These are phyloP conservation scores for Kodamaea derodonti DNA, from an alignment of 1,139 yeast genomes.

Conservation along the genomic window DNA sequence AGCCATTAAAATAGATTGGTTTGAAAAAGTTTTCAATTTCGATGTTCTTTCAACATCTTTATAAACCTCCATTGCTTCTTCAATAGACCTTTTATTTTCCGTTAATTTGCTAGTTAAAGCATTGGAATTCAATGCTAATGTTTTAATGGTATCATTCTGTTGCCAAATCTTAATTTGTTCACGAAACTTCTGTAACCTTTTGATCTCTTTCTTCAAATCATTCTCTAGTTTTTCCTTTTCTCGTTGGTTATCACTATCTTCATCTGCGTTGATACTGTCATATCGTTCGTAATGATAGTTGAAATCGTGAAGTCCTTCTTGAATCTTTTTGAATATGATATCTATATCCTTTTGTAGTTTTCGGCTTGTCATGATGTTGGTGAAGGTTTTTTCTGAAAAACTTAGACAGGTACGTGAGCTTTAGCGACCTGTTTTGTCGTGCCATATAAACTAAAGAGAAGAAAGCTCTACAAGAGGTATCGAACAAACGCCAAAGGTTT, in stretches of 20 bases:
- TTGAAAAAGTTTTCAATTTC: conserved; percentile 45
- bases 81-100: conserved; percentile 41
- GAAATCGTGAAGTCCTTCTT: conserved; percentile 27
- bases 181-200: conserved; percentile 25
- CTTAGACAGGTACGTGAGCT: too few relatives aligned
- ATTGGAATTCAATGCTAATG: conserved; percentile 12
- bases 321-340: conserved; percentile 25
- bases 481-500: too few relatives aligned
- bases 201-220: conserved; percentile 26
- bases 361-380: conserved; percentile 39
- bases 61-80: conserved; percentile 49
- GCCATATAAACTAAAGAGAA: too few relatives aligned
- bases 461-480: too few relatives aligned
- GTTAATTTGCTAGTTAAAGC: conserved; percentile 26
- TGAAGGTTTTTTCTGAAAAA: too few relatives aligned
- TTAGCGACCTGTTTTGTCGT: too few relatives aligned
- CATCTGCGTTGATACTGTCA: conserved; percentile 28
- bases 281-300: conserved; percentile 45
- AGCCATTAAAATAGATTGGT: conserved; percentile 46
- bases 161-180: conserved; percentile 31
- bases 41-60: conserved; percentile 45
- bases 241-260: conserved; percentile 29
- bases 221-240: conserved; percentile 24
- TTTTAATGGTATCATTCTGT: conserved; percentile 39
- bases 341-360: conserved; percentile 44